Percentiles rank a stretch among this genome's conserved stretches.
These are phyloP conservation scores for Dinochytrium kinnereticum DNA, from an alignment of 371 early-diverging fungal species.

Conservation along the genomic window DNA sequence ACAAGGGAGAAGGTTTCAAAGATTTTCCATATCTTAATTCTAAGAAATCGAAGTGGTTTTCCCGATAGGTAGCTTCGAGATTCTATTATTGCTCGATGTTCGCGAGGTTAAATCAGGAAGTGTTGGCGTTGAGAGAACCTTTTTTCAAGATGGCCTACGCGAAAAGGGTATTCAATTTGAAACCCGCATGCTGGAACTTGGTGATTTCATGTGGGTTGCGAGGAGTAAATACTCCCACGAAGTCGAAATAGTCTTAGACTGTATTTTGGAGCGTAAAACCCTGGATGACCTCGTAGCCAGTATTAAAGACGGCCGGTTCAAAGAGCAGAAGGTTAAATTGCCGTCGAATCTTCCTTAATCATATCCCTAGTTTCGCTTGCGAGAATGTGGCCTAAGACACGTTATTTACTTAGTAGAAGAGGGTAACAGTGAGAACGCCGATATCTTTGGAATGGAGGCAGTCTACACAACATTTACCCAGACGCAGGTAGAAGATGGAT, in stretches of 20 bases:
- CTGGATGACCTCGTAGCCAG: constrained; percentile 89
- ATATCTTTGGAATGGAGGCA: constrained; percentile 58
- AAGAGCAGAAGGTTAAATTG: constrained; percentile 85
- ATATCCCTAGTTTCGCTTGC: constrained; percentile 66
- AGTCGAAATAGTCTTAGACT: constrained; percentile 82
- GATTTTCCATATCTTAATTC: neutral
- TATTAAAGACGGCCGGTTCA: constrained; percentile 94
- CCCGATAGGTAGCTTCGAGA: constrained; percentile 68
- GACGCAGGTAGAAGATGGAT: constrained; percentile 70
- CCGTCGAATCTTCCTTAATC: neutral
- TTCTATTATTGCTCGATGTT: constrained; percentile 77
- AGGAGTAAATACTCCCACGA: constrained; percentile 37
- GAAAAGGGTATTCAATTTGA: constrained; percentile 60
- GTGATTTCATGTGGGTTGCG: constrained; percentile 92
- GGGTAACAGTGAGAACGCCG: constrained; percentile 56
- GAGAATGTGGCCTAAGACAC: constrained; percentile 68
- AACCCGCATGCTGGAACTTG: constrained; percentile 74
- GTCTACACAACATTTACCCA: constrained; percentile 72
- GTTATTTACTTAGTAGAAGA: constrained; percentile 89
- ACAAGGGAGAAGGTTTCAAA: neutral
- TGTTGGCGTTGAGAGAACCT: constrained; percentile 64
- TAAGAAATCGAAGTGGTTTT: constrained; percentile 13
- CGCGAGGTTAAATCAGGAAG: constrained; percentile 75
- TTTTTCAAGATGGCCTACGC: constrained; percentile 69
- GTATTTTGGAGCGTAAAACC: constrained; percentile 92